These are phyloP conservation scores for Aspergillus fischeri DNA, from an alignment of 2,329 filamentous ascomycete species.

Conservation along the genomic window DNA sequence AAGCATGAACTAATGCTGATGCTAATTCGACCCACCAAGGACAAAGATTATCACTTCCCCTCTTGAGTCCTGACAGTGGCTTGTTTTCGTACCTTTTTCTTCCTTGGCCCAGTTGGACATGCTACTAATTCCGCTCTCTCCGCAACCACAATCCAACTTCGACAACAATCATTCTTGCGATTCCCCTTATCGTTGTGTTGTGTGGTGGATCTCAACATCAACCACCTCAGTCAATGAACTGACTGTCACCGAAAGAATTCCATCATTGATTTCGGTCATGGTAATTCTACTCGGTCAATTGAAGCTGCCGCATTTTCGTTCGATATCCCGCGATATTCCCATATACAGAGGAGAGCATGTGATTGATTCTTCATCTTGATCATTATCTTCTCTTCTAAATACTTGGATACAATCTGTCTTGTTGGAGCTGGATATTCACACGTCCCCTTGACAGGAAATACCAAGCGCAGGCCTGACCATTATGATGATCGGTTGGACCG, in stretches of 20 bases:
- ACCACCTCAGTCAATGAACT: background rate
- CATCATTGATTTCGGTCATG: background rate
- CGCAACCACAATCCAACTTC: background rate
- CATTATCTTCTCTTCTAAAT: conserved; percentile 1
- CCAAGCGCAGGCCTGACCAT: background rate
- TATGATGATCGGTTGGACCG: conserved; percentile 34
- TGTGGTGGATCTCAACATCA: background rate
- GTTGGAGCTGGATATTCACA: background rate
- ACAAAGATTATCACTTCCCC: background rate
- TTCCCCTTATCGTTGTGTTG: background rate
- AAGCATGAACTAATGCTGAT: background rate
- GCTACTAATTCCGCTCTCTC: background rate
- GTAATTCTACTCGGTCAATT: background rate
- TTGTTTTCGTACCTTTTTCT: background rate
- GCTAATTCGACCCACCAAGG: background rate
- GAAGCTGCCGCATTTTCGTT: background rate
- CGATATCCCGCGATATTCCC: background rate
- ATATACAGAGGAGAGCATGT: background rate
- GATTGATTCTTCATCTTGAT: background rate
- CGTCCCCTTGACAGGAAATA: background rate
- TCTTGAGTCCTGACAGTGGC: background rate
- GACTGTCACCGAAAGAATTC: background rate
- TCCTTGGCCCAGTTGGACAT: background rate
- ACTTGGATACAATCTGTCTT: background rate
- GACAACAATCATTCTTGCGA: background rate